Percentiles rank a stretch among this genome's conserved stretches.
phyloP scores from a whole-genome alignment of 2,329 filamentous ascomycete genomes.

The Dothideomycetes sp. region DNA sequence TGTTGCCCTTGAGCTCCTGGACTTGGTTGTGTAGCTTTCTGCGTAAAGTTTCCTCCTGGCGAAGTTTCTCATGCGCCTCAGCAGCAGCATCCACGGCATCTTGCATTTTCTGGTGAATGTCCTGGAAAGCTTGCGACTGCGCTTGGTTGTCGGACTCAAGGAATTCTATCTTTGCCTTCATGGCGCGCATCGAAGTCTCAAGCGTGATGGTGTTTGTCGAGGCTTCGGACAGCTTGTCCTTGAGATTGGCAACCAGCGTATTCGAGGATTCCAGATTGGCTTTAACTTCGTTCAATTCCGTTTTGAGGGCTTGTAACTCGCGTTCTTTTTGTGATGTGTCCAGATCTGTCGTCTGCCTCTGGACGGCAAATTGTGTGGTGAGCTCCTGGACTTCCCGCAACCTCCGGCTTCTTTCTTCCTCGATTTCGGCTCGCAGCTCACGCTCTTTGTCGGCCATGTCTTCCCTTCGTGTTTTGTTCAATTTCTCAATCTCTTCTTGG shows the following conservation, averaged over 20 bases:
- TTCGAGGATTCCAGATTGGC: constrained; percentile 48
- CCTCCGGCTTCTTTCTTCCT: constrained; percentile 52
- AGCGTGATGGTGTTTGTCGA: constrained; percentile 51
- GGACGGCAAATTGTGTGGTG: constrained; percentile 42
- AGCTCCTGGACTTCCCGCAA: constrained; percentile 59
- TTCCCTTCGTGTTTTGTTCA: constrained; percentile 55
- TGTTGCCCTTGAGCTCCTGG: constrained; percentile 95
- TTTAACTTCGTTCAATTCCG: constrained; percentile 41
- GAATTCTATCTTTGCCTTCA: constrained; percentile 77
- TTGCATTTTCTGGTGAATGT: constrained; percentile 70
- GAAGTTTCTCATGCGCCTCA: constrained; percentile 67
- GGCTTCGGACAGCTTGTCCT: constrained; percentile 42
- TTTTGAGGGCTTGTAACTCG: constrained; percentile 41
- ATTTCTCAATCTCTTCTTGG: constrained; percentile 47
- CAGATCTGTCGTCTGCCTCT: constrained; percentile 40
- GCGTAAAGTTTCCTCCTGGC: constrained; percentile 82
- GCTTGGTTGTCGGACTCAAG: constrained; percentile 83
- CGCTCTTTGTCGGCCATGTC: constrained; percentile 57
- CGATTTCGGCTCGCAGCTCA: constrained; percentile 55
- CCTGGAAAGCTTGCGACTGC: constrained; percentile 76
- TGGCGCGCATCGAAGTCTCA: constrained; percentile 64
- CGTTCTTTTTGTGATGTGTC: constrained; percentile 46
- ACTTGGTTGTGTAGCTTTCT: constrained; percentile 95
- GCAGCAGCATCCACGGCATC: constrained; percentile 64
- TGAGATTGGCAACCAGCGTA: constrained; percentile 47